Evolutionary conservation across 2,329 filamentous ascomycete genomes (phyloP).

Genomic region (Scedosporium dehoogii): DNA sequence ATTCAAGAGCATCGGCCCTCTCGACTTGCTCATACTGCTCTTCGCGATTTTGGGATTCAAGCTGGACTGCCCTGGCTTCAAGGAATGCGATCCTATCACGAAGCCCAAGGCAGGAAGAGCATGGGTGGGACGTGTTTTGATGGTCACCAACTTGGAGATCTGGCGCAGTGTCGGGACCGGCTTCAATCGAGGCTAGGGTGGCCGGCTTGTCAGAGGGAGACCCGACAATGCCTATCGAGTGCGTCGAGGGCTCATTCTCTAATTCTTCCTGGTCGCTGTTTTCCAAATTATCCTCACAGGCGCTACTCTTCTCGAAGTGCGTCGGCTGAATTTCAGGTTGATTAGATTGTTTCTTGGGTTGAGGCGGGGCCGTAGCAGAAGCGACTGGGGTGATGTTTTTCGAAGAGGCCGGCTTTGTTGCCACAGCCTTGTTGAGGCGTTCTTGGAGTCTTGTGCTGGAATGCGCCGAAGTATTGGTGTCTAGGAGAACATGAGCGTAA

Average conservation of each 20-base stretch:
- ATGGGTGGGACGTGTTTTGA: not conserved
- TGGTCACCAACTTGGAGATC: not conserved
- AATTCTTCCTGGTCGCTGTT: no score
- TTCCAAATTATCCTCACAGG: no score
- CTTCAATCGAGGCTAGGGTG: no score
- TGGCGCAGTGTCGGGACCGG: no score
- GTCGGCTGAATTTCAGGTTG: no score
- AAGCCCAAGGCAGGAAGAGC: slow-evolving; percentile 5
- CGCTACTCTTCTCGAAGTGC: no score
- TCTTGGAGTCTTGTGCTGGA: slow-evolving; percentile 81
- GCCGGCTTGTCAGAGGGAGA: no score
- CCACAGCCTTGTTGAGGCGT: slow-evolving; percentile 77
- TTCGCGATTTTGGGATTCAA: slow-evolving; percentile 28
- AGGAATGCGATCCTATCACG: slow-evolving; percentile 5
- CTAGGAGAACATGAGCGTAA: slow-evolving; percentile 31
- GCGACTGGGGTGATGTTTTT: not conserved
- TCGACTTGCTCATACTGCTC: slow-evolving; percentile 79
- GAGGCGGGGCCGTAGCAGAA: no score
- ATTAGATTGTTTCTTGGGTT: no score
- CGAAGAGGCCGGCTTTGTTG: slow-evolving; percentile 41
- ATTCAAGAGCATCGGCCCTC: slow-evolving; percentile 81
- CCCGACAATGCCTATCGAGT: no score
- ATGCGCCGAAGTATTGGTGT: slow-evolving; percentile 52
- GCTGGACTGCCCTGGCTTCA: slow-evolving; percentile 1
- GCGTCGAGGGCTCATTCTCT: no score